Conservation (phyloP, 2,329 filamentous ascomycete genomes). For the Colletotrichum salicis region DNA sequence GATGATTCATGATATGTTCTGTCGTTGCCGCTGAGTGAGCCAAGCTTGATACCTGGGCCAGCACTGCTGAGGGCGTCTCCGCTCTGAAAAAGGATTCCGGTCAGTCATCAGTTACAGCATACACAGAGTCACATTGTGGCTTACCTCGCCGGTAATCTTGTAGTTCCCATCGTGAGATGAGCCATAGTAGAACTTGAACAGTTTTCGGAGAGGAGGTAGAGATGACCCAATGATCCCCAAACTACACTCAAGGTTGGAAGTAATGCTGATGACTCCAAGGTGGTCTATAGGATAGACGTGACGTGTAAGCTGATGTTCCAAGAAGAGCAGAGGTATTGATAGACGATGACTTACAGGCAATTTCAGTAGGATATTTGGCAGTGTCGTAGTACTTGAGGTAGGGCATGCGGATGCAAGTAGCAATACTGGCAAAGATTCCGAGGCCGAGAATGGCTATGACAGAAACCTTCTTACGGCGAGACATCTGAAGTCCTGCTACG, state of each 20-base stretch:
- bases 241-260: slow-evolving; percentile 11
- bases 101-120: background rate
- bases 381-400: slow-evolving; percentile 20
- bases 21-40: slow-evolving; percentile 12
- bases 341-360: background rate
- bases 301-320: background rate
- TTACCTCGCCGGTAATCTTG: slow-evolving; percentile 10
- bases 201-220: slow-evolving; percentile 4
- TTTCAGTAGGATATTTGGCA: slow-evolving; percentile 1
- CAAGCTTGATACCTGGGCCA: slow-evolving; percentile 24
- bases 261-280: slow-evolving; percentile 13
- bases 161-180: slow-evolving; percentile 2
- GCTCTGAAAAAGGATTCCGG: background rate
- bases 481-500: slow-evolving; percentile 41
- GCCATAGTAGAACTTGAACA: slow-evolving; percentile 21
- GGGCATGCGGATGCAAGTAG: slow-evolving; percentile 13
- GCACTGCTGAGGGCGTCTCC: slow-evolving; percentile 13
- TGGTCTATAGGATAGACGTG: background rate
- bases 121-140: background rate
- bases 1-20: slow-evolving; percentile 9
- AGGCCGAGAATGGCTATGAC: slow-evolving; percentile 17
- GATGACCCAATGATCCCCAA: slow-evolving; percentile 21
- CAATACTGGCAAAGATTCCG: slow-evolving; percentile 7
- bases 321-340: too few species aligned
- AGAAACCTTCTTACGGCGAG: slow-evolving; percentile 37